Conservation (phyloP, 2,329 filamentous ascomycete genomes). For the Didymella pinodella region DNA sequence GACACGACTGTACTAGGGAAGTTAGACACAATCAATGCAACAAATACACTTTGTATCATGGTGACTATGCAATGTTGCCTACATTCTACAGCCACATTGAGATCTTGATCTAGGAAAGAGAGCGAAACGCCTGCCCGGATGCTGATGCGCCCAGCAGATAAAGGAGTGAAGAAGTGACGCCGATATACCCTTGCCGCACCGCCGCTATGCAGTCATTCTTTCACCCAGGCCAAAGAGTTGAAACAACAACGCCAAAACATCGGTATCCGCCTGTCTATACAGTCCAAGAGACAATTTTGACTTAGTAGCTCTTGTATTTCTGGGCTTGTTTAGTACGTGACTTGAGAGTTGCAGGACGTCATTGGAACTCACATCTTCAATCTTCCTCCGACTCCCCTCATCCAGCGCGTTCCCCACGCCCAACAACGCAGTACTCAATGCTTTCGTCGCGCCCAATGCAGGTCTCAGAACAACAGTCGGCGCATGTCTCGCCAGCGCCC, state of each 20-base stretch:
- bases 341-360: background rate
- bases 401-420: constrained; percentile 93
- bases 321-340: constrained; percentile 10
- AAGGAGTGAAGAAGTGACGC: constrained; percentile 16
- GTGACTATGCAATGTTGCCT: background rate
- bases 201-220: constrained; percentile 28
- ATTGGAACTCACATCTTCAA: constrained; percentile 79
- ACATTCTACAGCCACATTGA: background rate
- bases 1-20: too few relatives aligned
- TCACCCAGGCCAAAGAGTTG: background rate
- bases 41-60: background rate
- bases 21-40: background rate
- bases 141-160: background rate
- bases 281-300: background rate
- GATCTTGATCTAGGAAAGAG: background rate
- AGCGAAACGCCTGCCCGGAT: background rate
- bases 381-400: constrained; percentile 77
- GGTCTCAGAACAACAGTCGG: constrained; percentile 94
- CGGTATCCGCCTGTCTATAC: background rate
- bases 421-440: constrained; percentile 85
- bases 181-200: constrained; percentile 18
- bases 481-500: constrained; percentile 78
- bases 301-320: constrained; percentile 46
- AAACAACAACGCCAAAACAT: too few relatives aligned
- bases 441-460: constrained; percentile 88